Evolutionary conservation across 2,329 filamentous ascomycete genomes (phyloP).

Genomic region (Daldinia eschscholtzii): DNA sequence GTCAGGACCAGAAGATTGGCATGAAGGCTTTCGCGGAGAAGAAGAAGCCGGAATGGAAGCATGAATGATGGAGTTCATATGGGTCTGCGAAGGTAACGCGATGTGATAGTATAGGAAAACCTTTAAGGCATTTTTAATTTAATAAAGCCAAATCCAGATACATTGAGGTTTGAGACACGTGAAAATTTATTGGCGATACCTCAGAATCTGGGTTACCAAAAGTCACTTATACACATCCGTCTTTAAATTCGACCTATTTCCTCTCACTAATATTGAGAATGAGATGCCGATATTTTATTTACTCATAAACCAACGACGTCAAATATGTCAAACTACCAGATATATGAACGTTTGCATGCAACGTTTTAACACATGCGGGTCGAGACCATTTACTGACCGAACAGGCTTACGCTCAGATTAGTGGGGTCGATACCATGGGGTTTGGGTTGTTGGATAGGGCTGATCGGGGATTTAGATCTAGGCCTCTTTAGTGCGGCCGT

Average conservation of each 20-base stretch:
- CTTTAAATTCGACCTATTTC: neutral
- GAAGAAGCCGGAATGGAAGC: conserved; percentile 89
- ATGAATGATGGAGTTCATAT: conserved; percentile 67
- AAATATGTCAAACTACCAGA: neutral
- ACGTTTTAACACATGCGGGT: neutral
- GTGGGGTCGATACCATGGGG: conserved; percentile 13
- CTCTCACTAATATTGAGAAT: neutral
- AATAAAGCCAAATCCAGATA: neutral
- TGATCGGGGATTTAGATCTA: conserved; percentile 8
- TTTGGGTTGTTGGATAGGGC: conserved; percentile 11
- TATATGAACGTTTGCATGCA: neutral
- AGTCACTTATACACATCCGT: neutral
- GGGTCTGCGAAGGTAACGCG: too few species aligned
- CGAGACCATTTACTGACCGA: neutral
- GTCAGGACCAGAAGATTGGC: conserved; percentile 96
- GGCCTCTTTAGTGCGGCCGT: conserved; percentile 2
- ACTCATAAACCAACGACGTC: neutral
- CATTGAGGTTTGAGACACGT: neutral
- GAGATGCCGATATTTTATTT: neutral
- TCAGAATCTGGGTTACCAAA: neutral
- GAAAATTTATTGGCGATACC: neutral
- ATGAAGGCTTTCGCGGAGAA: conserved; percentile 97
- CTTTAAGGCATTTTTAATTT: neutral
- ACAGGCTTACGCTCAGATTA: conserved; percentile 5
- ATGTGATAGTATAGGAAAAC: neutral